Base-by-base conservation (phyloP, 1,284 basidiomycete species). In the Ceratobasidium sp. region DNA sequence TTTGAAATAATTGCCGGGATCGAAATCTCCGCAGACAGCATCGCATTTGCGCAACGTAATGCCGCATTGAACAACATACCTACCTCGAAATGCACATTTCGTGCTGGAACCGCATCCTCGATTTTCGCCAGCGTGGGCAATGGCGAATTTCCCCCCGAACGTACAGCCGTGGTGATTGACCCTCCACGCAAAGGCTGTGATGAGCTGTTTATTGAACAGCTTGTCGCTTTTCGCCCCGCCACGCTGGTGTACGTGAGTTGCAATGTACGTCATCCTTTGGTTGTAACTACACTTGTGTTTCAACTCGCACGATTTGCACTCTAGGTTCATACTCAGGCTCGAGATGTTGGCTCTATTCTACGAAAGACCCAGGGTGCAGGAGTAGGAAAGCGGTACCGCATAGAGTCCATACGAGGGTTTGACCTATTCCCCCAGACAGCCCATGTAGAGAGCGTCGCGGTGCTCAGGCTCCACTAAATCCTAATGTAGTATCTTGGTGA, bases 381-480 rank as follows among this genome's bases (percentile, higher is more conserved):
- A n/a, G 79, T 79, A 58, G 72, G 72, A 35, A 76, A 75, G 74
- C 80, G 78, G 74, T 94, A 93, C 78, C 82, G 83, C 68, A 75
- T 96, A 74, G 90, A 94, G 79, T 92, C 87, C 75, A 75, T 96
- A 73, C 80, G 91, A 72, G 94, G 94, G 22, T 93, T 96, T 73
- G 94, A 97, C 80, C 78, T 97, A 56, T 97, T 97, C 81, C 93
- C 94, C 8, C 93, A 96, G 81, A 95, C 93, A n/a, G 88, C 92
- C 68, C 93, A 94, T 79, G 90, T 92, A 22, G 77, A 78, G 68
- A 75, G 75, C 25, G 87, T 93, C n/a, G 90, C 90, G 1, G 84
- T 93, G 40, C 79, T 94, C 31, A 53, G 62, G 29, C 62, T 65
- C 15, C 54, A 65, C 38, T 65, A 40, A 53, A 42, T 65, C 15